Evolutionary conservation across 2,329 filamentous ascomycete species (phyloP), one percentile per base, ranked within the genome.

Genomic region (Alternaria ventricosa): DNA sequence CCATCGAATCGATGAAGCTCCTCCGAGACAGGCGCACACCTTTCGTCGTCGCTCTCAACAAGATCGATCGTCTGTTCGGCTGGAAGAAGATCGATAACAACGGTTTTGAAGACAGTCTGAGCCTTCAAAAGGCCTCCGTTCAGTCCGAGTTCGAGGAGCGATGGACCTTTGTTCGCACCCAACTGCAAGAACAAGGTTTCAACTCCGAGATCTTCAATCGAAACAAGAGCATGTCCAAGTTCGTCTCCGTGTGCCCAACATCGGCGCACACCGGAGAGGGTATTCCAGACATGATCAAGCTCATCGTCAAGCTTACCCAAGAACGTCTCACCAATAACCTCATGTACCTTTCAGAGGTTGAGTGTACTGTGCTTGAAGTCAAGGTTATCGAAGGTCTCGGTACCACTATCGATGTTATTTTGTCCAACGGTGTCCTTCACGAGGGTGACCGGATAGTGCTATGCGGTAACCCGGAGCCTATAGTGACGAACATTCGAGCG

Each of bases 11-110:
- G 2, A 98, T 99, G 93, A 92, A 90, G 72, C 85, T 99, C 68
- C 89, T 99, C 56, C 89, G 95, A 77, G 95, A 97, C 75, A 89
- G 93, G 75, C 96, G 96, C 83, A 99, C 96, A 22, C 96, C 96
- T 6, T 99, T 99, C 84, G 97, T 99, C 72, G 96, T 99, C 44
- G 96, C 96, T 1, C 86, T 99, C 78, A 99, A 99, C 90, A 99
- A 99, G 87, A 98, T 99, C 72, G 96, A 99, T 88, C 94, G 96
- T 88, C 89, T 99, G 15, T 99, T 97, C 79, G 94, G 93, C 79
- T 99, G 96, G 96, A 97, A 97, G 86, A 94, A 95, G 84, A 93
- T 97, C 65, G 94, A 96, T 76, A 97, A 99, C 88, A 99, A 99
- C 79, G 96, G 96, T 63, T 98, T 99, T 88, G 90, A 93, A 76